Evolutionary conservation across 1,284 basidiomycete species (phyloP).

Genomic region (Cyathus pygmaeus): DNA sequence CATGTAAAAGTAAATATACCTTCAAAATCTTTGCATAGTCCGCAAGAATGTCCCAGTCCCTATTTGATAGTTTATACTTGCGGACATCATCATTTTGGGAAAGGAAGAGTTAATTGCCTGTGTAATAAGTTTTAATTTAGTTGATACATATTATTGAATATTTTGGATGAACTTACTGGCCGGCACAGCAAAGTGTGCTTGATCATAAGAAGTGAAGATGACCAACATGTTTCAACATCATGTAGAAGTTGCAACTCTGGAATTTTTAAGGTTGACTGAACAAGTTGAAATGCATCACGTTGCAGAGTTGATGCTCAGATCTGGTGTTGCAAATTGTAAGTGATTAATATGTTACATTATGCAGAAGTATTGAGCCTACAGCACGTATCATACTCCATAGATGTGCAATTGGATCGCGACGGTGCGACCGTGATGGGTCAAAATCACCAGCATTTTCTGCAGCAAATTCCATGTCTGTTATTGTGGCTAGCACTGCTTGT

Average conservation of each 20-base stretch:
- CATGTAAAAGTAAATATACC: conserved; percentile 9
- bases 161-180: not conserved
- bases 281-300: conserved; percentile 1
- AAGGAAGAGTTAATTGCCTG: not conserved
- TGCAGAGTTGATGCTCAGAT: conserved; percentile 7
- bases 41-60: not conserved
- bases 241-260: not conserved
- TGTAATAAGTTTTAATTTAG: too few relatives aligned
- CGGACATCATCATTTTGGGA: not conserved
- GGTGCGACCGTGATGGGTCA: too few relatives aligned
- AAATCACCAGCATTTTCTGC: conserved; percentile 5
- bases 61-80: not conserved
- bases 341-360: too few relatives aligned
- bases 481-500: conserved; percentile 17
- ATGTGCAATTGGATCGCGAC: conserved; percentile 10
- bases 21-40: conserved; percentile 20
- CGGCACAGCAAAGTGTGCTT: not conserved
- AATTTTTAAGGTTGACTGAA: not conserved
- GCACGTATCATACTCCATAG: too few relatives aligned
- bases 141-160: too few relatives aligned
- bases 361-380: too few relatives aligned
- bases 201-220: not conserved
- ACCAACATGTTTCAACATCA: conserved; percentile 2
- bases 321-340: too few relatives aligned
- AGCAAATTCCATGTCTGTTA: conserved; percentile 19